Base-by-base conservation (phyloP, 495 filamentous ascomycete genomes). In the Cryomyces antarcticus region DNA sequence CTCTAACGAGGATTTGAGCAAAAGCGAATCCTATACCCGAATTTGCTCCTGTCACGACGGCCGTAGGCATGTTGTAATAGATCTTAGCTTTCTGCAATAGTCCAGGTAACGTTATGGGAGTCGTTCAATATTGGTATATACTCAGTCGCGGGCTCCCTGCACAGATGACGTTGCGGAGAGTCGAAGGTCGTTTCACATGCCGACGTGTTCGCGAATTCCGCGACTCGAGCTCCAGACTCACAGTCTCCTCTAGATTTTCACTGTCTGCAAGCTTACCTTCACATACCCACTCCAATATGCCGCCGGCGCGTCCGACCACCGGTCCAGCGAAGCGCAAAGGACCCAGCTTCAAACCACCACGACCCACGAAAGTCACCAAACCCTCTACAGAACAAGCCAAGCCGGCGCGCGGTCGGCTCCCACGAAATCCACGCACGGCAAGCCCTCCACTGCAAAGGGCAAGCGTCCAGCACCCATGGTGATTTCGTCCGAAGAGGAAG, bases 41-140 rank as follows among this genome's bases (percentile, higher is more conserved):
- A 34, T 61, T 54, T 5, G 54, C 57, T 12, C 59, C 54, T 31
- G 54, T 59, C 7, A 62, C 51, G n/a, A 62, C 44, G 13, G 58
- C 58, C 27, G 49, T 52, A n/a, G 48, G 53, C 48, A 60, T 61
- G 34, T 11, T 28, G 33, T 1, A 35, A 9, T 35, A 12, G 12
- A 35, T 35, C 17, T 24, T 24, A 2, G 17, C 17, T 24, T 24
- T 24, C 2, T 24, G 2, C 17, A 24, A 24, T 24, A 24, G 17
- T 24, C 17, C 17, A 24, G 17, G 17, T 24, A 24, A 24, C 17
- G 17, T 24, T 24, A 24, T 24, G 17, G 2, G 17, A 24, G 17
- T 24, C 17, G 17, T 24, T 24, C 17, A 24, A 24, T 24, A 24
- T 24, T 24, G 17, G 17, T 24, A n/a, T n/a, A n/a, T n/a, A 2